phyloP scores from a whole-genome alignment of 345 rosid species.

The Gossypium rotundifolium region DNA sequence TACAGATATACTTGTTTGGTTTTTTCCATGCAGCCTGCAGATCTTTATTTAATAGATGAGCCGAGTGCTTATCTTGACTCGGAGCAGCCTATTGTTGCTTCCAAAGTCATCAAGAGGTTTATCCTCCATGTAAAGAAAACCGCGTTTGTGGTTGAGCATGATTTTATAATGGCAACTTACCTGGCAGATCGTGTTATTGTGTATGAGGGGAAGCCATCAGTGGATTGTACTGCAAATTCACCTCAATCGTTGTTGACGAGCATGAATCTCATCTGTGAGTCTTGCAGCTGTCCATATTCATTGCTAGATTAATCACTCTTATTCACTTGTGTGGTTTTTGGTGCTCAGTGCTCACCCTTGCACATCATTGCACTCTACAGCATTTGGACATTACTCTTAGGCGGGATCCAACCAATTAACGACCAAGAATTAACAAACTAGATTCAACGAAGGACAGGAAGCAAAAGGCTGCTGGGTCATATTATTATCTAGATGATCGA shows the following conservation, averaged over 20 bases:
- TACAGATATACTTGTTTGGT: not conserved
- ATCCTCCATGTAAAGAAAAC: slow-evolving; percentile 98
- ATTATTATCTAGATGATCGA: slow-evolving; percentile 84
- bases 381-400: slow-evolving; percentile 91
- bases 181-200: slow-evolving; percentile 93
- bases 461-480: slow-evolving; percentile 92
- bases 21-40: slow-evolving; percentile 74
- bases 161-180: slow-evolving; percentile 95
- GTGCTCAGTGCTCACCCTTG: slow-evolving; percentile 8
- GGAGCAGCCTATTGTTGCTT: slow-evolving; percentile 98
- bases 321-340: not conserved
- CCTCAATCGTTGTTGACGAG: slow-evolving; percentile 95
- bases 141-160: slow-evolving; percentile 98
- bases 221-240: slow-evolving; percentile 85
- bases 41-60: slow-evolving; percentile 94
- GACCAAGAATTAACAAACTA: slow-evolving; percentile 92
- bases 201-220: slow-evolving; percentile 82
- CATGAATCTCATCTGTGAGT: slow-evolving; percentile 95
- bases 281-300: not conserved
- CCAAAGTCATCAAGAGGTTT: slow-evolving; percentile 95
- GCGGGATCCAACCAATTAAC: slow-evolving; percentile 87
- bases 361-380: slow-evolving; percentile 33
- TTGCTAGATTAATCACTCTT: not conserved
- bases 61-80: slow-evolving; percentile 99
- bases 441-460: slow-evolving; percentile 97